Conservation (phyloP, 345 rosid genomes). For the Hirschfeldia incana region DNA sequence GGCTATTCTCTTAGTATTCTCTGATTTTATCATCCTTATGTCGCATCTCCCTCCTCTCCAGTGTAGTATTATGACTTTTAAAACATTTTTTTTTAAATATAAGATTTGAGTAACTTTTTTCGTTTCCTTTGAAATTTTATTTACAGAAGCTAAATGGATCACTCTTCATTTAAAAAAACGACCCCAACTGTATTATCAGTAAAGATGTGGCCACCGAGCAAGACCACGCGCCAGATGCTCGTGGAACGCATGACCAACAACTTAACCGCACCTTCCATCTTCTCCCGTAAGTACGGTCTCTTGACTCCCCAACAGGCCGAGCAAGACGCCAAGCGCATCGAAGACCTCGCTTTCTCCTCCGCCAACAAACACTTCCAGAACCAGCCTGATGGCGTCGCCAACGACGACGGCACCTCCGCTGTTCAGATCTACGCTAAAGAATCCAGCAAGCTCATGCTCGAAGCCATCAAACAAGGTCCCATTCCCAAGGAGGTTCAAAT, state of each 20-base stretch:
- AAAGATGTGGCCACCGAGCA: constrained; percentile 90
- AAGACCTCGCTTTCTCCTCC: constrained; percentile 59
- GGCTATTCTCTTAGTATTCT: neutral
- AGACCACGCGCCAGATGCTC: constrained; percentile 76
- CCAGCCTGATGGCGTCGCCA: constrained; percentile 64
- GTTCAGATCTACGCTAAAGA: constrained; percentile 90
- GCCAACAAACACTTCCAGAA: constrained; percentile 71
- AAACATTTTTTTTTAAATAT: too few species aligned
- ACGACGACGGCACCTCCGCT: constrained; percentile 87
- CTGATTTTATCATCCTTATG: neutral
- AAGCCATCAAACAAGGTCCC: constrained; percentile 80
- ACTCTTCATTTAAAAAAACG: constrained; percentile 28
- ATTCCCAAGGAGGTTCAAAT: constrained; percentile 29
- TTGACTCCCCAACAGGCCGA: constrained; percentile 70
- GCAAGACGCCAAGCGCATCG: constrained; percentile 69
- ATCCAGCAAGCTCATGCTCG: constrained; percentile 78
- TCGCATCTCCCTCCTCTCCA: neutral
- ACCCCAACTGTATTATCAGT: constrained; percentile 51
- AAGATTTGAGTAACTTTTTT: neutral
- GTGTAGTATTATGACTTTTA: neutral
- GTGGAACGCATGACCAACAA: constrained; percentile 76
- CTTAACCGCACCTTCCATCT: constrained; percentile 69
- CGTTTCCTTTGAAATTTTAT: neutral
- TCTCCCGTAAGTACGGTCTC: constrained; percentile 76
- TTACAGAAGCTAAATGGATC: constrained; percentile 56